phyloP scores from a whole-genome alignment of 1,284 basidiomycete genomes.

The Peniophora sp. region DNA sequence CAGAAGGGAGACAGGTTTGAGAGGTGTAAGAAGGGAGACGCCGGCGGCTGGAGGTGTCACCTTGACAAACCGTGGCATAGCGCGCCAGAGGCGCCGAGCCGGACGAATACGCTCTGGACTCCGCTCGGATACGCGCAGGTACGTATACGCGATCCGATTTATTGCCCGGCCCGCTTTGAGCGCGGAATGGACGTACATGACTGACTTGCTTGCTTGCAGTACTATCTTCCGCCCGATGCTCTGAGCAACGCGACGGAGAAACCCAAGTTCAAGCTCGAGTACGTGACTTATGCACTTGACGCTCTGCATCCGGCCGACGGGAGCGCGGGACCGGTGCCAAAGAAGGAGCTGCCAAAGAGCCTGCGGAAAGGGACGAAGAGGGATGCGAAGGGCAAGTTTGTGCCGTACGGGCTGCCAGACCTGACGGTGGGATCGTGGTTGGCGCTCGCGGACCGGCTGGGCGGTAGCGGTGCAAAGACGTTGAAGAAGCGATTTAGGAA shows the following conservation, averaged over 20 bases:
- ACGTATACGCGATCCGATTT: constrained; percentile 18
- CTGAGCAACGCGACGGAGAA: constrained; percentile 41
- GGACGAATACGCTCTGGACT: constrained; percentile 61
- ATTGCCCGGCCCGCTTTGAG: not conserved
- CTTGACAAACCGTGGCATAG: constrained; percentile 53
- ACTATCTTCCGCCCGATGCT: constrained; percentile 68
- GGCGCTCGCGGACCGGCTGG: constrained; percentile 50
- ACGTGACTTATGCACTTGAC: constrained; percentile 54
- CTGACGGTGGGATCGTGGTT: constrained; percentile 78
- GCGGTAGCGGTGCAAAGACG: constrained; percentile 26
- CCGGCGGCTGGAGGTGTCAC: constrained; percentile 52
- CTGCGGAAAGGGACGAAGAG: constrained; percentile 33
- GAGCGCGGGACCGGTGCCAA: constrained; percentile 48
- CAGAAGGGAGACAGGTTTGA: constrained; percentile 26
- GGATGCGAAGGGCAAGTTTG: constrained; percentile 42
- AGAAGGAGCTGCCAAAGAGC: constrained; percentile 53
- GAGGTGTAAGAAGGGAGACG: constrained; percentile 43
- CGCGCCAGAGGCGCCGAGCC: constrained; percentile 59
- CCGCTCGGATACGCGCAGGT: constrained; percentile 82
- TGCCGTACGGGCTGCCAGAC: constrained; percentile 65
- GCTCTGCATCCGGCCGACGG: constrained; percentile 27
- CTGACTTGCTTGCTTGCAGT: constrained; percentile 32
- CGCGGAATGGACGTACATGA: not conserved
- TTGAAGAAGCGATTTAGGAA: constrained; percentile 57
- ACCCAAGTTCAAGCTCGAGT: constrained; percentile 72